These are phyloP conservation scores for Cutaneotrichosporon dermatis DNA, from an alignment of 1,284 basidiomycete genomes.

Conservation along the genomic window DNA sequence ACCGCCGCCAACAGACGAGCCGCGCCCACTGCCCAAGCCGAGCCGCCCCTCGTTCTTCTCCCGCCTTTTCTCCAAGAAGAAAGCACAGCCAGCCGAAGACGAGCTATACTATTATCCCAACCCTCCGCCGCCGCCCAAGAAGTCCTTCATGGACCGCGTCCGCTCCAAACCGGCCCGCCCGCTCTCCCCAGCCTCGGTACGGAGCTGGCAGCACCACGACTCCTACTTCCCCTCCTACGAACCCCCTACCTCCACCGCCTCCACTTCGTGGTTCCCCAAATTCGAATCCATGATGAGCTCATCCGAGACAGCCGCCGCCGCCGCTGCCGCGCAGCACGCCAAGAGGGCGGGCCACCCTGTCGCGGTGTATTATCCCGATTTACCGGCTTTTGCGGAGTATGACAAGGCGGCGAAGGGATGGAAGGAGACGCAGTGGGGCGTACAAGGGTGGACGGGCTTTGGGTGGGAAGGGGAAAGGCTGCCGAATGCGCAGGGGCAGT, in stretches of 20 bases:
- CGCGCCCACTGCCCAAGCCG: too few species aligned
- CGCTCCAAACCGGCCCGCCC: neutral
- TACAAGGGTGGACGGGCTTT: conserved; percentile 33
- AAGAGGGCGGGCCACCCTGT: conserved; percentile 22
- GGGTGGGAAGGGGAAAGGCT: conserved; percentile 32
- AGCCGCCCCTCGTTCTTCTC: neutral
- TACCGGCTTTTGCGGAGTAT: conserved; percentile 31
- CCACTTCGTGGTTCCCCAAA: neutral
- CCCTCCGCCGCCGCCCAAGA: too few species aligned
- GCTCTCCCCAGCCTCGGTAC: neutral
- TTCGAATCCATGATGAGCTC: neutral
- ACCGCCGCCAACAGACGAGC: neutral
- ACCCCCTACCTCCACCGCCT: conserved; percentile 12
- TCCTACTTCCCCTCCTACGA: conserved; percentile 38
- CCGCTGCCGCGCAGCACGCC: conserved; percentile 19
- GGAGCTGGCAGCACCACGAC: conserved; percentile 30
- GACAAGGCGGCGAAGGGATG: conserved; percentile 16
- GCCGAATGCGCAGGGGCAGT: conserved; percentile 21
- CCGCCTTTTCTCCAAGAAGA: neutral
- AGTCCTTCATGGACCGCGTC: too few species aligned
- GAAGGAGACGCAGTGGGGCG: conserved; percentile 19
- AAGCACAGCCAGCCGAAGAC: neutral
- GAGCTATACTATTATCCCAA: too few species aligned
- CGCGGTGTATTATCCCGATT: conserved; percentile 31
- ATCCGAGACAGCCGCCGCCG: conserved; percentile 5